Conservation (phyloP, 1,284 basidiomycete species). For the Hemileia vastatrix region DNA sequence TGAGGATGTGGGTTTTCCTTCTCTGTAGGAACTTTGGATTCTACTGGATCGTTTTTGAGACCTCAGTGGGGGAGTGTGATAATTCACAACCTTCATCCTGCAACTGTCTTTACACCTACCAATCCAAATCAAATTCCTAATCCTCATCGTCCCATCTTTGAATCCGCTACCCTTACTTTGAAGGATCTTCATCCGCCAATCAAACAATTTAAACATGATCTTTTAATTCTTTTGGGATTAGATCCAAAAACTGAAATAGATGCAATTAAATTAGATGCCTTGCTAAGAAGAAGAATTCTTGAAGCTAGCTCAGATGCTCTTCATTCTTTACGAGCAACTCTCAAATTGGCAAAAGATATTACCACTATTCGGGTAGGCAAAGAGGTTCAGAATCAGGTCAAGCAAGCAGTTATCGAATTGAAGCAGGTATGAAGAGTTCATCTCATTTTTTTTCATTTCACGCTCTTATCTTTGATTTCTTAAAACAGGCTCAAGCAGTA, state of each 20-base stretch:
- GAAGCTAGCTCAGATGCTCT: slow-evolving; percentile 61
- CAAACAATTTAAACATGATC: slow-evolving; percentile 38
- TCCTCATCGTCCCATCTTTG: slow-evolving; percentile 67
- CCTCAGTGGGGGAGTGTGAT: slow-evolving; percentile 93
- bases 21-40: slow-evolving; percentile 1
- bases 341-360: slow-evolving; percentile 69
- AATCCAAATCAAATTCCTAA: slow-evolving; percentile 62
- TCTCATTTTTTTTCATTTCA: background rate
- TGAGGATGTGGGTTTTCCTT: too few species aligned
- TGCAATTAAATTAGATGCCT: slow-evolving; percentile 56
- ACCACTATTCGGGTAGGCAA: slow-evolving; percentile 77
- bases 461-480: background rate
- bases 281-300: slow-evolving; percentile 60
- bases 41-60: slow-evolving; percentile 60
- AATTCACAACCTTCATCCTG: slow-evolving; percentile 57
- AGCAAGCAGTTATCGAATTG: slow-evolving; percentile 59
- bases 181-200: slow-evolving; percentile 25
- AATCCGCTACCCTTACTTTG: slow-evolving; percentile 45
- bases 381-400: slow-evolving; percentile 63
- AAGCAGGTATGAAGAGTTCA: slow-evolving; percentile 53
- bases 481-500: slow-evolving; percentile 17
- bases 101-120: slow-evolving; percentile 48
- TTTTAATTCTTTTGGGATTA: slow-evolving; percentile 39
- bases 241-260: slow-evolving; percentile 2
- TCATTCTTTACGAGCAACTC: slow-evolving; percentile 68